phyloP scores from a whole-genome alignment of 768 basidiomycete species.

The Boletus rubropictus region DNA sequence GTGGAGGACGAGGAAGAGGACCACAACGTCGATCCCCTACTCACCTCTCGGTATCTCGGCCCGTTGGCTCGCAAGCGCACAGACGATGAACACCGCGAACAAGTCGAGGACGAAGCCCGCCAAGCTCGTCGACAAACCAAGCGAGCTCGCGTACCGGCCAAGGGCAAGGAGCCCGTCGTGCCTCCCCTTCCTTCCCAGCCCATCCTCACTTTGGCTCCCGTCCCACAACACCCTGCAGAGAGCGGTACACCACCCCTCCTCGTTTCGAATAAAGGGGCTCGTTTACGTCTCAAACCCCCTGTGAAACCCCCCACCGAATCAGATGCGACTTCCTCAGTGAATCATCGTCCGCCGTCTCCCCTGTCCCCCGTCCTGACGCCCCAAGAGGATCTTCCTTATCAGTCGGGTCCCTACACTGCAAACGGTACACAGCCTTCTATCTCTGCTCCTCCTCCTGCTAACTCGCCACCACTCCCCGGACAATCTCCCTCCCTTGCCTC shows the following conservation, averaged over 20 bases:
- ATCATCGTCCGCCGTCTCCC: slow-evolving; percentile 25
- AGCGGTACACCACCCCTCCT: slow-evolving; percentile 28
- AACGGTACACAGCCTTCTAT: slow-evolving; percentile 21
- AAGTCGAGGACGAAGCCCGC: slow-evolving; percentile 42
- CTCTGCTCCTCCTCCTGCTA: slow-evolving; percentile 12
- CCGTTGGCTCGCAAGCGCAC: slow-evolving; percentile 40
- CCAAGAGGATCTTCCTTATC: slow-evolving; percentile 30
- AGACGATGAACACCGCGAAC: slow-evolving; percentile 39
- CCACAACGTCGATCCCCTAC: slow-evolving; percentile 41
- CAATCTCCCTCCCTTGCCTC: slow-evolving; percentile 21
- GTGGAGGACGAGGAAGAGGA: slow-evolving; percentile 41
- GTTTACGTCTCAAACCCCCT: slow-evolving; percentile 46
- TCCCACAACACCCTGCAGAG: slow-evolving; percentile 17
- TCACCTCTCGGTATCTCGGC: slow-evolving; percentile 42
- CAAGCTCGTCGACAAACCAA: slow-evolving; percentile 35
- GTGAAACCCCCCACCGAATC: slow-evolving; percentile 25
- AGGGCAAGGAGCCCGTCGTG: slow-evolving; percentile 34
- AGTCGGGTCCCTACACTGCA: slow-evolving; percentile 18
- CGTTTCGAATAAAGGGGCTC: slow-evolving; percentile 44
- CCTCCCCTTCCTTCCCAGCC: slow-evolving; percentile 22
- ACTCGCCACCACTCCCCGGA: slow-evolving; percentile 20
- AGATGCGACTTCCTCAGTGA: slow-evolving; percentile 14
- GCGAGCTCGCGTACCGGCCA: slow-evolving; percentile 31
- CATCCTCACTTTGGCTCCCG: slow-evolving; percentile 23
- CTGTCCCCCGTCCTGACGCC: slow-evolving; percentile 33